phyloP scores from a whole-genome alignment of 1,284 basidiomycete genomes.

The Marasmius sp. region DNA sequence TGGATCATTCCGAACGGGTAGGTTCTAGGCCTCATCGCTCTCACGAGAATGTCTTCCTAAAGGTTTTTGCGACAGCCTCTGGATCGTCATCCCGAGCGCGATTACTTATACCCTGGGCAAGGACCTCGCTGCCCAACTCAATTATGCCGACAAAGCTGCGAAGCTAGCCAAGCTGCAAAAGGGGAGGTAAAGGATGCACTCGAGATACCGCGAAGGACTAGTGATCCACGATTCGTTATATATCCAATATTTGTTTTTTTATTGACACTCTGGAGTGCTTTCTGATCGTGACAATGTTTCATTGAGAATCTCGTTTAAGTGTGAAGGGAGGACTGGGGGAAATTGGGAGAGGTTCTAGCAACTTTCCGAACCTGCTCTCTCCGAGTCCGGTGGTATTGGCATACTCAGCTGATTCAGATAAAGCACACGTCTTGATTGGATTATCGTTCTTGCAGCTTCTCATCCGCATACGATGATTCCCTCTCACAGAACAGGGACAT shows the following conservation, averaged over 20 bases:
- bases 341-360: too few relatives aligned
- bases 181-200: neutral
- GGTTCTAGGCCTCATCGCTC: constrained; percentile 11
- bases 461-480: too few relatives aligned
- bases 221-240: neutral
- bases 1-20: constrained; percentile 42
- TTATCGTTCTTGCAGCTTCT: too few relatives aligned
- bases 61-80: constrained; percentile 20
- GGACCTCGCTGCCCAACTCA: constrained; percentile 16
- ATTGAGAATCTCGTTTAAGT: too few relatives aligned
- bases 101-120: constrained; percentile 23
- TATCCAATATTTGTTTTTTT: neutral
- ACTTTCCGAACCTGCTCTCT: too few relatives aligned
- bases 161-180: neutral
- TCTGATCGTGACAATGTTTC: too few relatives aligned
- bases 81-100: constrained; percentile 31
- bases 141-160: neutral
- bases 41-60: neutral
- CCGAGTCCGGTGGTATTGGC: too few relatives aligned
- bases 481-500: too few relatives aligned
- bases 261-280: neutral
- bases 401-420: too few relatives aligned
- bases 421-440: too few relatives aligned
- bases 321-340: too few relatives aligned
- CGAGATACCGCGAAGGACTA: neutral